phyloP scores from a whole-genome alignment of 2,329 filamentous ascomycete genomes.

The Pseudopyricularia javanii region DNA sequence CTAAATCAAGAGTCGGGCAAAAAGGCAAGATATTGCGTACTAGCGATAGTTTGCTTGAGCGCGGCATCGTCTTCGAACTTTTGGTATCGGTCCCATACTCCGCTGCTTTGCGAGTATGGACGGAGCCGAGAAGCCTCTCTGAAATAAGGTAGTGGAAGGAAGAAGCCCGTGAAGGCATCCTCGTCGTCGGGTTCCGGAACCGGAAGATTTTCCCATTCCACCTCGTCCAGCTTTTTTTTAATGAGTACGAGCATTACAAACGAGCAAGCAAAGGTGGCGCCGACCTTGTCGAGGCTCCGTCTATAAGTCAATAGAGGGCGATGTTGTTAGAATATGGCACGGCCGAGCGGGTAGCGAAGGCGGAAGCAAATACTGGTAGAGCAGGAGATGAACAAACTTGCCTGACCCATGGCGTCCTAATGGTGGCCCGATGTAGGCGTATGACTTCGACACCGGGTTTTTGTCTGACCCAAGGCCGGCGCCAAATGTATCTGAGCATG shows the following conservation, averaged over 20 bases:
- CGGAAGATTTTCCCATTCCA: neutral
- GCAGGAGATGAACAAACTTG: neutral
- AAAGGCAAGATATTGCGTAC: neutral
- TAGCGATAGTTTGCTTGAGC: neutral
- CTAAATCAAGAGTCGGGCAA: neutral
- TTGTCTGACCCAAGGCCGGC: neutral
- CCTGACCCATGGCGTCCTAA: neutral
- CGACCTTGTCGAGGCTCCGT: neutral
- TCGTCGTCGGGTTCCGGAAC: neutral
- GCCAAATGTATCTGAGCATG: neutral
- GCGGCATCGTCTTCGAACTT: neutral
- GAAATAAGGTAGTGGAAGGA: neutral
- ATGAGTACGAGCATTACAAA: neutral
- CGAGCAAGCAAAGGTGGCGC: neutral
- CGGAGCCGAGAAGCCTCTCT: neutral
- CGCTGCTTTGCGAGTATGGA: neutral
- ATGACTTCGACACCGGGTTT: neutral
- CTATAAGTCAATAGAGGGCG: neutral
- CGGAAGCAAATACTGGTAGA: no score
- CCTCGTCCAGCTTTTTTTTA: neutral
- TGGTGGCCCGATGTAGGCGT: neutral
- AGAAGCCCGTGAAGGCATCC: neutral
- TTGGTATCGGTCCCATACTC: neutral
- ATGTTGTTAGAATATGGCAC: neutral
- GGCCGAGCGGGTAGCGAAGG: neutral